Evolutionary conservation across 2,329 filamentous ascomycete species (phyloP).

Genomic region (Claviceps maximensis): DNA sequence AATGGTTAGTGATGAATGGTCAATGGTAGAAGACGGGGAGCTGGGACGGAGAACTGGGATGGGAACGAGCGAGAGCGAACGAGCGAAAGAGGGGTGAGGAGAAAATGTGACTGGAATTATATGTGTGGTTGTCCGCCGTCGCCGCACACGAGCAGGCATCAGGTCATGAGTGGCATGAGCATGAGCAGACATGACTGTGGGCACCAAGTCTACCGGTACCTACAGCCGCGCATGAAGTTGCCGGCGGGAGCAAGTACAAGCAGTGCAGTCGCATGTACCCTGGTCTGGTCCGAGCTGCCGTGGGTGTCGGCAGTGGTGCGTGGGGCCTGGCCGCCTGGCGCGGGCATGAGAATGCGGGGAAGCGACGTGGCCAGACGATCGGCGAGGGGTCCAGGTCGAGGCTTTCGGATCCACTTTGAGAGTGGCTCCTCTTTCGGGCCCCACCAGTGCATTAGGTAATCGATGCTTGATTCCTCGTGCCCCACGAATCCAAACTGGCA

Average conservation of each 20-base stretch:
- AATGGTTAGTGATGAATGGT: neutral
- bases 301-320: too few species aligned
- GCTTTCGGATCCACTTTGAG: neutral
- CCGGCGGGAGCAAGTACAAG: neutral
- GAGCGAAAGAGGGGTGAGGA: constrained; percentile 7
- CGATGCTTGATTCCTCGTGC: too few species aligned
- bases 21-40: constrained; percentile 8
- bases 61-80: constrained; percentile 8
- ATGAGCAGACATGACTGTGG: neutral
- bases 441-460: neutral
- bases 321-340: neutral
- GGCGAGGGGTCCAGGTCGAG: neutral
- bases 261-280: neutral
- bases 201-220: neutral
- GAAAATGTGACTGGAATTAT: constrained; percentile 5
- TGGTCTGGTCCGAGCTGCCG: neutral
- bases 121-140: constrained; percentile 1
- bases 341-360: neutral
- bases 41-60: constrained; percentile 8
- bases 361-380: neutral
- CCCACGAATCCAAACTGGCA: too few species aligned
- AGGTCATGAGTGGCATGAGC: neutral
- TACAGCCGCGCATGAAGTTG: neutral
- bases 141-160: neutral
- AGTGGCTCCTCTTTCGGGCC: neutral